Conservation (phyloP, 257 asterid species). For the Anisodus tanguticus region DNA sequence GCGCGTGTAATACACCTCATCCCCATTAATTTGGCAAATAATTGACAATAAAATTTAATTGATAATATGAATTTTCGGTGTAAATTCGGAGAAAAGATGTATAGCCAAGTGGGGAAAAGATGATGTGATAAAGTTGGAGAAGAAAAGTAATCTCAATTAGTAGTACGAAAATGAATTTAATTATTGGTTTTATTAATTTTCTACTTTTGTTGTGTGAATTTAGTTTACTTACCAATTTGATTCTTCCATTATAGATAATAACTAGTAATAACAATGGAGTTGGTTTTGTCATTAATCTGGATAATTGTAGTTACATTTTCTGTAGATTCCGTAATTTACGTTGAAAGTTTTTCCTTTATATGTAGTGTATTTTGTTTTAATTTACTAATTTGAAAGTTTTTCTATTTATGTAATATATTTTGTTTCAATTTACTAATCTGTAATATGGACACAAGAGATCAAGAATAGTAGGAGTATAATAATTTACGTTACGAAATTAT, state of each 20-base stretch:
- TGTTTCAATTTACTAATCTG: no score
- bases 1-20: no score
- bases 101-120: no score
- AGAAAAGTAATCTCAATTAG: slow-evolving; percentile 14
- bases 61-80: no score
- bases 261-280: not conserved
- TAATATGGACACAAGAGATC: not conserved
- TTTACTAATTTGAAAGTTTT: not conserved
- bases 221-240: not conserved
- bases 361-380: not conserved
- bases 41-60: no score
- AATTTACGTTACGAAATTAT: not conserved
- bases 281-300: not conserved
- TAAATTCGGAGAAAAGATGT: no score
- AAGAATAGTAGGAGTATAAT: not conserved
- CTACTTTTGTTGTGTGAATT: not conserved
- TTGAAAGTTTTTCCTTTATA: not conserved
- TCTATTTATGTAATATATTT: no score
- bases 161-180: not conserved
- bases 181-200: not conserved
- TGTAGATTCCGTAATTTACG: not conserved
- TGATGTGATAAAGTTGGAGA: no score
- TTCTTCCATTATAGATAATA: not conserved
- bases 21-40: no score
- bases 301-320: not conserved